Base-by-base conservation (phyloP, 495 filamentous ascomycete genomes). In the Hyphodiscus hymeniophilus region DNA sequence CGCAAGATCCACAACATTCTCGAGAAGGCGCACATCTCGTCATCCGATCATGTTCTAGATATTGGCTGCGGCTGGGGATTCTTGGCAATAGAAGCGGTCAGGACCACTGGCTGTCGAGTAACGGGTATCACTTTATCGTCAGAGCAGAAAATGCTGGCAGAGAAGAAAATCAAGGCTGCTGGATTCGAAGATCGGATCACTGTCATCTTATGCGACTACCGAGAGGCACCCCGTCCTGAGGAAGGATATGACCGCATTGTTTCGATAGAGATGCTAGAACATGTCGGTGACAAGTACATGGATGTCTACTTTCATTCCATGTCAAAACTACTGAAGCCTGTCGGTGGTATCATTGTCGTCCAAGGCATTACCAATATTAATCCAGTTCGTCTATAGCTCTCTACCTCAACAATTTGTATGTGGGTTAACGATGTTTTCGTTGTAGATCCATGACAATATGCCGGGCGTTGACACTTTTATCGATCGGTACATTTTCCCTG, bases 1-100 rank as follows among this genome's bases (percentile, higher is more conserved):
- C 69, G 69, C 0, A 87, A 86, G 55, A 66, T 87, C 1, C 58
- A 69, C 17, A 70, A 71, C 11, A 75, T 85, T 53, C 73, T 87
- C 31, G 59, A 69, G 38, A 72, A 71, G 15, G 75, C 79, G 0
- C 68, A 64, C 26, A 76, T 85, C 45, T 75, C 76, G 39, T 15
- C 66, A 0, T 71, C 69, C 1, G 80, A 86, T 43, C 44, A 47
- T 18, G 22, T 47, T 7, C 22, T 47, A 8, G 44, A 47, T 10
- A 47, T 47, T 17, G 44, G 44, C 11, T 20, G n/a, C n/a, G 44
- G 44, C 6, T 47, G 44, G 44, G 44, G 44, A 2, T 10, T n/a
- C 20, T 20, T 47, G 6, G 31, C 44, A 17, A 47, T 47, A 1
- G 44, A 47, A 20, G 44, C 44, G 18, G 44, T 47, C n/a, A 8